Evolutionary conservation across 768 basidiomycete species (phyloP), one percentile per base, ranked within the genome.

Genomic region (Tricholoma bakamatsutake): DNA sequence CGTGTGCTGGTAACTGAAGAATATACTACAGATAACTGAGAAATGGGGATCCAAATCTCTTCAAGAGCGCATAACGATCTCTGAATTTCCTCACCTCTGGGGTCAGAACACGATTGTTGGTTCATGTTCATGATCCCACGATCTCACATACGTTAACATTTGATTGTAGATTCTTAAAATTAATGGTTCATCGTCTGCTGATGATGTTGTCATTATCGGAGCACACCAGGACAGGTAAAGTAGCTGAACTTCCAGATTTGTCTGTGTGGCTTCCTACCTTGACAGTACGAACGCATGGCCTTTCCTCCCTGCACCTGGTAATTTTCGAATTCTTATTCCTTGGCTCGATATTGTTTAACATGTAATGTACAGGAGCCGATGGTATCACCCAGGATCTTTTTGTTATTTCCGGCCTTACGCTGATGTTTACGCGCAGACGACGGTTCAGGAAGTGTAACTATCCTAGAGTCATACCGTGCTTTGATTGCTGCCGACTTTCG

Each of bases 161-260:
- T 42, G 37, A 56, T n/a, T 61, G 52, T 62, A 92, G 90, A 84
- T 94, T 62, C 77, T 83, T 48, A 80, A 81, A 64, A 88, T 94
- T 65, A 82, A 85, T 64, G 91, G 91, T 51, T 81, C 86, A 27
- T 82, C 85, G 15, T 66, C 74, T 10, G 70, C 66, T 15, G 83
- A 88, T 62, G 79, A 86, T 53, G 76, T 84, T 47, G 77, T 93
- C 34, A 74, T 93, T 58, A 74, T 93, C 61, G 79, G 82, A 37
- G 92, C 92, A 42, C 92, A 94, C 69, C 89, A 87, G 67, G 92
- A 93, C 67, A 90, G 89, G 87, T 82, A 63, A 64, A 62, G 56
- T 45, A 52, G 52, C 56, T 53, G 58, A 45, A 37, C 48, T 53
- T 53, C 31, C 53, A 24, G 45, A 43, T 47, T 57, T 40, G 34